Evolutionary conservation across 768 basidiomycete genomes (phyloP).

Genomic region (Russula vinacea): DNA sequence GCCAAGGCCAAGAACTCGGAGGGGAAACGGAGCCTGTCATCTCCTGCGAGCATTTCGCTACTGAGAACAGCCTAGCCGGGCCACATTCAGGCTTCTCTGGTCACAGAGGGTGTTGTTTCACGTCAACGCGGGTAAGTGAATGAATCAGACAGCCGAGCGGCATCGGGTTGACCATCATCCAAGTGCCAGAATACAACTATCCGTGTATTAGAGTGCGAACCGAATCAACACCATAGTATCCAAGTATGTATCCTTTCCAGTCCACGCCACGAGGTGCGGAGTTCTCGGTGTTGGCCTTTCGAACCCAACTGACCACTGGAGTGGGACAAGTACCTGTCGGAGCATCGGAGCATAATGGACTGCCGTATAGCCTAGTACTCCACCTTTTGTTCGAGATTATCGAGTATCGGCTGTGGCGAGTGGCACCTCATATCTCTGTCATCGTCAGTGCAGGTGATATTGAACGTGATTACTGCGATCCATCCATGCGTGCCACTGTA

Average conservation of each 20-base stretch:
- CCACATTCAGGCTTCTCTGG: neutral
- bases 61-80: neutral
- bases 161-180: neutral
- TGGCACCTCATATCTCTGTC: neutral
- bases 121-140: neutral
- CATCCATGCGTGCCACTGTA: neutral
- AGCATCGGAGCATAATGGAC: neutral
- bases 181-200: neutral
- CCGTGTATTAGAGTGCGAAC: neutral
- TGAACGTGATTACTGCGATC: neutral
- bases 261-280: neutral
- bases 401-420: neutral
- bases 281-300: neutral
- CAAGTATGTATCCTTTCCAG: neutral
- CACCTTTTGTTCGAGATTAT: neutral
- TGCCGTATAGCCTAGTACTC: neutral
- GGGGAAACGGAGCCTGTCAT: neutral
- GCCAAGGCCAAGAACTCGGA: too few relatives aligned
- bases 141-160: neutral
- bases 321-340: neutral
- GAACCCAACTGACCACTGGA: neutral
- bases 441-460: neutral
- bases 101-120: neutral
- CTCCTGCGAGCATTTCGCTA: constrained; percentile 7
- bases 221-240: neutral